phyloP scores from a whole-genome alignment of 768 basidiomycete species.

The Naganishia onofrii region DNA sequence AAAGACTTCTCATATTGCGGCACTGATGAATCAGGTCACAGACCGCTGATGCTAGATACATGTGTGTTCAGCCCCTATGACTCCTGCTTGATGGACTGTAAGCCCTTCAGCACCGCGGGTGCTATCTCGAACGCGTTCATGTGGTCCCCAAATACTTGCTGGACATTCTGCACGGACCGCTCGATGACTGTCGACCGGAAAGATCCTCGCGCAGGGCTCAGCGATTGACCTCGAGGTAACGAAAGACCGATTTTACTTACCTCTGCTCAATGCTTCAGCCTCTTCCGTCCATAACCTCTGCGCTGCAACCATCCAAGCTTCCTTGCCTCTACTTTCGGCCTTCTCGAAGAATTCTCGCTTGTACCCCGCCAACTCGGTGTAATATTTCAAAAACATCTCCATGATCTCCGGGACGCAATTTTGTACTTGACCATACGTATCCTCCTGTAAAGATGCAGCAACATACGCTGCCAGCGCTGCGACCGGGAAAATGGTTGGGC shows the following conservation, averaged over 20 bases:
- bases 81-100: slow-evolving; percentile 12
- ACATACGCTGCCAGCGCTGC: slow-evolving; percentile 43
- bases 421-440: slow-evolving; percentile 50
- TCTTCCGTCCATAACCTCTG: slow-evolving; percentile 16
- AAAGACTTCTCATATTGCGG: neutral
- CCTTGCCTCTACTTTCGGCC: slow-evolving; percentile 24
- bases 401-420: slow-evolving; percentile 43
- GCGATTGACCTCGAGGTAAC: neutral
- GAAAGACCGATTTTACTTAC: neutral
- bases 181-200: slow-evolving; percentile 38
- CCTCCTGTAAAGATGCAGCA: slow-evolving; percentile 44
- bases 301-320: slow-evolving; percentile 29
- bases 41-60: neutral
- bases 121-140: slow-evolving; percentile 46
- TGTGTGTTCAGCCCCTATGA: neutral
- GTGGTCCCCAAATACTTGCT: slow-evolving; percentile 41
- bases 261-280: slow-evolving; percentile 13
- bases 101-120: slow-evolving; percentile 34
- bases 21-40: neutral
- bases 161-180: slow-evolving; percentile 35
- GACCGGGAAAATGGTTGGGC: neutral
- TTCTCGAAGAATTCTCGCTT: slow-evolving; percentile 32
- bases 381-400: slow-evolving; percentile 41
- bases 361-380: slow-evolving; percentile 35
- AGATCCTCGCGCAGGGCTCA: neutral